Percentiles rank a stretch among this genome's conserved stretches.
Conservation (phyloP, 441 rosid genomes). For the Erodium trifolium region DNA sequence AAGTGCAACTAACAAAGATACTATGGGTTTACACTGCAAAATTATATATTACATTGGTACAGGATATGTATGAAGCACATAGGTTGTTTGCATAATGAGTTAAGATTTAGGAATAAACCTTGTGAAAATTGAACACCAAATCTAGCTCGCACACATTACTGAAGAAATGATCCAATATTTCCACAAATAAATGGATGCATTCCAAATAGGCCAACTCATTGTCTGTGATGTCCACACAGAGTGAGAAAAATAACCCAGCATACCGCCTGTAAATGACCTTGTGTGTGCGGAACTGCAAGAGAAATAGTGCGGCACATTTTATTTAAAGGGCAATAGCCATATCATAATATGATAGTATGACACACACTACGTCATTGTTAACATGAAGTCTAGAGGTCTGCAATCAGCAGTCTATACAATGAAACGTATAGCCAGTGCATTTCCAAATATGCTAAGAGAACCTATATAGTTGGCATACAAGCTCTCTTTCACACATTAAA, state of each 20-base stretch:
- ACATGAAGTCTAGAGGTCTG: not conserved
- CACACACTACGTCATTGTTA: not conserved
- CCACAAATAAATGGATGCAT: conserved; percentile 90
- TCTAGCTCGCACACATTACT: conserved; percentile 99
- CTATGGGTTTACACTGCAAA: not conserved
- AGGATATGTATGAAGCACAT: not conserved
- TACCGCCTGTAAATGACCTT: conserved; percentile 94
- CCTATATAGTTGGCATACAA: not conserved
- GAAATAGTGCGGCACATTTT: conserved; percentile 11
- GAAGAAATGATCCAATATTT: conserved; percentile 96
- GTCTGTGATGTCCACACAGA: conserved; percentile 91
- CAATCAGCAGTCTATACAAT: not conserved
- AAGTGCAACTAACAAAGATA: not conserved
- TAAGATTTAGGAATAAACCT: conserved; percentile 38
- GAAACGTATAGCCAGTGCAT: not conserved
- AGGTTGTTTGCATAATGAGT: not conserved
- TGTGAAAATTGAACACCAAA: conserved; percentile 91
- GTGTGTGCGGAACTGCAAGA: conserved; percentile 75
- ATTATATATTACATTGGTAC: not conserved
- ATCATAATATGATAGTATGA: not conserved
- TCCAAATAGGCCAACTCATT: conserved; percentile 93
- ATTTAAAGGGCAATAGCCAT: not conserved
- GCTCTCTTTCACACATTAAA: not conserved
- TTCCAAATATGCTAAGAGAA: not conserved
- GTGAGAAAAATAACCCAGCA: conserved; percentile 86